These are phyloP conservation scores for Boletus semigastroideus DNA, from an alignment of 1,284 basidiomycete species.

Conservation along the genomic window DNA sequence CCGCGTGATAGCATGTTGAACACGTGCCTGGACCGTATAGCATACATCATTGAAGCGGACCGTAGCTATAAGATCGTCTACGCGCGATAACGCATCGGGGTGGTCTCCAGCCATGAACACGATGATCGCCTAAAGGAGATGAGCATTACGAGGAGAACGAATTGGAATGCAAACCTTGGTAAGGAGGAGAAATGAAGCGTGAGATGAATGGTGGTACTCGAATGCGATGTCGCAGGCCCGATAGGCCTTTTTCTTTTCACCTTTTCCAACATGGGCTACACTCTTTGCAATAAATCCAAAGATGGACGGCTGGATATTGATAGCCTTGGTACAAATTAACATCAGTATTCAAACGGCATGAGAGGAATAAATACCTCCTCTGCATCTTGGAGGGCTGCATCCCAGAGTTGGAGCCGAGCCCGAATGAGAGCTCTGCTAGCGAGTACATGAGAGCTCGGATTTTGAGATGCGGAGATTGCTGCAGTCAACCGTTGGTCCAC, in stretches of 20 bases:
- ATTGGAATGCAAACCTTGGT: not conserved
- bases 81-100: not conserved
- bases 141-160: not conserved
- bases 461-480: too few relatives aligned
- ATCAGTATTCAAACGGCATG: too few relatives aligned
- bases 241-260: not conserved
- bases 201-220: not conserved
- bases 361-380: not conserved
- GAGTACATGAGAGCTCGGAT: too few relatives aligned
- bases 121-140: not conserved
- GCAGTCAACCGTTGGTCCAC: too few relatives aligned
- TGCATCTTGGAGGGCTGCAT: not conserved
- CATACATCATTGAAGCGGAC: not conserved
- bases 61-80: not conserved
- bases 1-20: not conserved
- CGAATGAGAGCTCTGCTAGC: too few relatives aligned
- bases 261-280: not conserved
- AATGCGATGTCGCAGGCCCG: conserved; percentile 1
- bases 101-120: not conserved
- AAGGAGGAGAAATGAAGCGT: not conserved
- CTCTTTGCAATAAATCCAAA: not conserved
- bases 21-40: not conserved
- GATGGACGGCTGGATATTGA: not conserved
- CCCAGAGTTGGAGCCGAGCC: too few relatives aligned
- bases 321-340: not conserved